Base-by-base conservation (phyloP, 768 basidiomycete species). In the Cystoderma amianthinum region DNA sequence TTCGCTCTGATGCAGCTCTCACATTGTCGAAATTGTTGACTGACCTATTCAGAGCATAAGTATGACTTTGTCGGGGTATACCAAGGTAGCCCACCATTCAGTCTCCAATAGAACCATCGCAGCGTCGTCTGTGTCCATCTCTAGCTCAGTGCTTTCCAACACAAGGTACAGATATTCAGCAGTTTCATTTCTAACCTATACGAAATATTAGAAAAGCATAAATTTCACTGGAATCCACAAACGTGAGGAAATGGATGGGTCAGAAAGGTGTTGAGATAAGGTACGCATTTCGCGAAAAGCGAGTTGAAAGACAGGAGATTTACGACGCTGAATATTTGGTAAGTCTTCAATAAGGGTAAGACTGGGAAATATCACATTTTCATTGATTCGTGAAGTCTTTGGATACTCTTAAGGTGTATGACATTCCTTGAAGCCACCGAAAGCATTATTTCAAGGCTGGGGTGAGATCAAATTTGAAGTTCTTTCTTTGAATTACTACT, bases 81-180 rank as follows among this genome's bases (percentile, higher is more conserved):
- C 13, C n/a, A 36, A 25, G 25, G 25, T 28, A 37, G 59, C 75
- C 43, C 44, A 89, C 89, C 89, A 92, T 59, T 85, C 83, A 17
- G 89, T 90, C 57, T 92, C 85, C 19, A 92, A 62, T 30, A 92
- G 58, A 10, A 85, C 55, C 11, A 82, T 76, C 53, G 90, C 86
- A 1, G 75, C 68, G 28, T 72, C 76, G 25, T 81, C 80, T 6
- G 78, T 78, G 12, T 86, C 84, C 42, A 68, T 59, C 0, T 71
- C 79, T 6, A 85, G 53, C 48, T 88, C 87, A 35, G 69, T 69
- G 49, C 77, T 77, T 56, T 91, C 86, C 24, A 94, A 59, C 12
- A 78, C 70, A 19, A 89, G 64, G 54, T 92, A 96, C 5, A 96
- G 58, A 47, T 84, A 77, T 58, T 95, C 93, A 2, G 90, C 87